Evolutionary conservation across 192 early-diverging fungal genomes (phyloP).

Genomic region (Radiomyces spectabilis): DNA sequence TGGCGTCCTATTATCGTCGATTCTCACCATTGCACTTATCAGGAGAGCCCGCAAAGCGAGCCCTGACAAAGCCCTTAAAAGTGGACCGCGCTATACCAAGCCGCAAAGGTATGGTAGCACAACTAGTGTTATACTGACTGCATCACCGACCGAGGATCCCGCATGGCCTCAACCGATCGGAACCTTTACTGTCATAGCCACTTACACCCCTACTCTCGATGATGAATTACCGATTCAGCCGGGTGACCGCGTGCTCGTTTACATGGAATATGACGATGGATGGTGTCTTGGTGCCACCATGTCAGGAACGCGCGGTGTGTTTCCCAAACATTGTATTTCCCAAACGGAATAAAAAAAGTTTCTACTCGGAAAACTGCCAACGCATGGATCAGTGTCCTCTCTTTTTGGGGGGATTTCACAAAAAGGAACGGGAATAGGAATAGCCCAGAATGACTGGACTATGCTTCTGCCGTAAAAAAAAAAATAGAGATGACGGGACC

Average conservation of each 20-base stretch:
- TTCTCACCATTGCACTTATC: not conserved
- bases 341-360: too few species aligned
- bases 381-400: too few species aligned
- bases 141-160: not conserved
- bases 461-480: too few species aligned
- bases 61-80: too few species aligned
- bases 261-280: slow-evolving; percentile 43
- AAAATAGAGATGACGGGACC: too few species aligned
- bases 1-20: not conserved
- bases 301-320: slow-evolving; percentile 30
- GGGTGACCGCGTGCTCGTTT: slow-evolving; percentile 37
- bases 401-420: too few species aligned
- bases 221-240: slow-evolving; percentile 40
- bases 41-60: not conserved
- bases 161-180: slow-evolving; percentile 26
- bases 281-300: slow-evolving; percentile 43
- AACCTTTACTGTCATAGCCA: slow-evolving; percentile 29
- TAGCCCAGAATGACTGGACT: too few species aligned
- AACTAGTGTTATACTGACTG: not conserved
- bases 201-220: slow-evolving; percentile 32
- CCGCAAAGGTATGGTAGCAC: too few species aligned
- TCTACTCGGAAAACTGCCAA: too few species aligned
- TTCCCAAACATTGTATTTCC: slow-evolving; percentile 38
- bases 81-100: too few species aligned
- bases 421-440: too few species aligned